Evolutionary conservation across 2,329 filamentous ascomycete species (phyloP).

Genomic region (Ascochyta pisi): DNA sequence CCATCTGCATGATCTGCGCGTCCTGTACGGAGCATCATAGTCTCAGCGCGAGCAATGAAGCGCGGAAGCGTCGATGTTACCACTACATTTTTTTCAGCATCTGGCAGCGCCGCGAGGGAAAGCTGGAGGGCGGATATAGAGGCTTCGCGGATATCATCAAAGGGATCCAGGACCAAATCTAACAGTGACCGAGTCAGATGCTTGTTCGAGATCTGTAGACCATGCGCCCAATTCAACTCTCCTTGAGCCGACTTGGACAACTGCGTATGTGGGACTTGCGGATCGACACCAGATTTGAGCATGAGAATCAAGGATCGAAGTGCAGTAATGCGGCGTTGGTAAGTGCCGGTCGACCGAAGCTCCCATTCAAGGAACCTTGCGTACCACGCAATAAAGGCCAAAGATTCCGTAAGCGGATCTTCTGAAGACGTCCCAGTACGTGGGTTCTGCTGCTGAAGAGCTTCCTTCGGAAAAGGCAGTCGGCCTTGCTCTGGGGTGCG

Average conservation of each 20-base stretch:
- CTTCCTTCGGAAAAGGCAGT: slow-evolving; percentile 26
- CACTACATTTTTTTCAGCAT: slow-evolving; percentile 15
- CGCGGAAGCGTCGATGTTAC: slow-evolving; percentile 25
- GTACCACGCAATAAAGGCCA: slow-evolving; percentile 77
- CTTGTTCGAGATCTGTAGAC: slow-evolving; percentile 53
- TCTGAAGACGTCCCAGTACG: background rate
- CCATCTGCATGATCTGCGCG: slow-evolving; percentile 93
- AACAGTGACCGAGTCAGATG: slow-evolving; percentile 68
- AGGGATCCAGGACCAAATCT: slow-evolving; percentile 85
- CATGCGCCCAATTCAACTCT: slow-evolving; percentile 59
- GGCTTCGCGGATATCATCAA: slow-evolving; percentile 81
- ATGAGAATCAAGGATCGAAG: slow-evolving; percentile 73
- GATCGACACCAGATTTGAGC: slow-evolving; percentile 72
- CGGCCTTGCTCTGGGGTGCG: slow-evolving; percentile 9
- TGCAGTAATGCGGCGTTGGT: slow-evolving; percentile 85
- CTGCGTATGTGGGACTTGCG: slow-evolving; percentile 46
- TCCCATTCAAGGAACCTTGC: slow-evolving; percentile 74
- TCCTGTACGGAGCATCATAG: slow-evolving; percentile 71
- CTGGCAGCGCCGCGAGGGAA: slow-evolving; percentile 32
- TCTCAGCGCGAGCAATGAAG: slow-evolving; percentile 53
- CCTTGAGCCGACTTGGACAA: slow-evolving; percentile 58
- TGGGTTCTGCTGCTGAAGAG: background rate
- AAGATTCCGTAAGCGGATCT: slow-evolving; percentile 57
- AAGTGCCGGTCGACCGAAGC: slow-evolving; percentile 80
- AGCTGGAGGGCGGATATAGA: slow-evolving; percentile 56